Base-by-base conservation (phyloP, 2,329 filamentous ascomycete species). In the Parastagonospora avenae region DNA sequence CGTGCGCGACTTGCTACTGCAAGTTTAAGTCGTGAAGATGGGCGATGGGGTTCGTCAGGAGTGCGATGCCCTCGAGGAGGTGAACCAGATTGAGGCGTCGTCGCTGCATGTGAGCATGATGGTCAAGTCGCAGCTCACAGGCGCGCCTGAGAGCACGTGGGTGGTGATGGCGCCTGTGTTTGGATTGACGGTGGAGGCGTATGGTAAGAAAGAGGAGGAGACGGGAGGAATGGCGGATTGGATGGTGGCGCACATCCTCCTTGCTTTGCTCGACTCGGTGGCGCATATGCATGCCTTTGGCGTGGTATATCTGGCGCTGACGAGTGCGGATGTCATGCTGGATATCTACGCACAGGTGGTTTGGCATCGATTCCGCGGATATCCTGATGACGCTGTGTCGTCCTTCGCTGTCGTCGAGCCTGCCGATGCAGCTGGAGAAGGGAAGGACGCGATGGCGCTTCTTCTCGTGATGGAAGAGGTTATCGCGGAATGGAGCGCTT, bases 221-320 rank as follows among this genome's bases (percentile, higher is more conserved):
- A 30, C 15, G 2, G 36, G 29, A 2, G 27, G 41, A 0, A 36
- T 62, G 3, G 52, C 53, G 6, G 32, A 37, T 4, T 64, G 50
- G 42, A 47, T 59, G 4, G 37, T 62, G 5, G 55, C 46, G 47
- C 61, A 62, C 19, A 46, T 59, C 16, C 50, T 52, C 29, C 4
- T 60, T 3, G 42, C 36, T 2, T 14, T 64, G 19, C 7, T 64
- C 6, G 39, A 52, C 27, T 48, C 51, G 1, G 19, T 58, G 8
- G 6, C 27, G 0, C 54, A 52, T 8, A 14, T 58, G 8, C 53
- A 57, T 38, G 38, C 27, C 2, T 55, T 8, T 32, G 41, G 16
- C 50, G 60, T 32, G 41, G 40, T 2, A 51, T 28, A 8, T 14
- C 59, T 15, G 12, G 15, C 14, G 14, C 12, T 16, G 35, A 37